Base-by-base conservation (phyloP, 2,329 filamentous ascomycete genomes). In the Thyridium curvatum region DNA sequence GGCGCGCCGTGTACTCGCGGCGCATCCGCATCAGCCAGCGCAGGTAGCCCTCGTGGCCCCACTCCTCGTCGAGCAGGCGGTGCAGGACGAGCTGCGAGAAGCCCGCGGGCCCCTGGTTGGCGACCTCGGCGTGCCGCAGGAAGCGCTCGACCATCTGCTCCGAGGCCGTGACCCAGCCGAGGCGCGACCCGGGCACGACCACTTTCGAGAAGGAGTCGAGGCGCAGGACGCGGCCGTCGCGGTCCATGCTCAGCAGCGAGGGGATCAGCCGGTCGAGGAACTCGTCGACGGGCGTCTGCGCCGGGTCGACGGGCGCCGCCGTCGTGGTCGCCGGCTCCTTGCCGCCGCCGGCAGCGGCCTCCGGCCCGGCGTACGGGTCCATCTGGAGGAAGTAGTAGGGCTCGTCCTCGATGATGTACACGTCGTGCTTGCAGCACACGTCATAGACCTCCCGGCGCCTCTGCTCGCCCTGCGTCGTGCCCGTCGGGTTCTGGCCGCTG, bases 151-250 rank as follows among this genome's bases (percentile, higher is more conserved):
- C 68, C 42, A 98, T 72, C 65, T 96, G 84, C 52, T 84, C 83
- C 2, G 86, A 86, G 1, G 82, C 91, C 0, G 91, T 94, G 42
- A 96, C 75, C 91, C 93, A 98, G 32, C 90, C 90, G 31, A 84
- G 65, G 33, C 90, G 79, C 12, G 84, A 81, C 8, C 90, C 90
- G 0, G 91, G 90, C 0, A 88, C 75, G 26, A 95, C 72, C 2
- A 95, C 86, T 65, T 96, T 96, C 53, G 86, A 94, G 65, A 96
- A 94, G 0, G 88, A 94, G 58, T 96, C 90, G 62, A 96, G 75
- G 29, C 90, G 84, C 66, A 95, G 72, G 29, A 96, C 90, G 44
- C 90, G 84, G 8, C 90, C 91, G 58, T 95, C 89, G 1, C 77
- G 71, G 56, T 96, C 90, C 52, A 96, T 72, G 61, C 79, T 86